Base-by-base conservation (phyloP, 208 protist species). In the Leishmania guyanensis region DNA sequence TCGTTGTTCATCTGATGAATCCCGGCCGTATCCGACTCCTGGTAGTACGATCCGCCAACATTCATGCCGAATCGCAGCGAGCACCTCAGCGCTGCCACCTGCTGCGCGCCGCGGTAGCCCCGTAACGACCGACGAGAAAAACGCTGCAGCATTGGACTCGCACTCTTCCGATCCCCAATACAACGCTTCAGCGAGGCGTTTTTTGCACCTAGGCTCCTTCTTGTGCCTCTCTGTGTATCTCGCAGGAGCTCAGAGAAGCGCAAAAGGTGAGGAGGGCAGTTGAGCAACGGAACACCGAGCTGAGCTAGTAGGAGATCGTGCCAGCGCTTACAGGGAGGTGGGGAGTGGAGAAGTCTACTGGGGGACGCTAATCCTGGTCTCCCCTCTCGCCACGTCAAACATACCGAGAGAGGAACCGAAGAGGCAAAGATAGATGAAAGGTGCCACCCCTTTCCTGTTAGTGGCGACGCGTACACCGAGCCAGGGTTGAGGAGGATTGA, bases 41-140 rank as follows among this genome's bases (percentile, higher is more conserved):
- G 82, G 75, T 94, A 96, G 81, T 91, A 97, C 2, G 92, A 93
- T 5, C 94, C 94, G 26, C 86, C 94, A 3, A 96, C 92, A 77
- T 66, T 96, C 58, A 89, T 93, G 48, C 94, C 94, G n/a, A 81
- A 86, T n/a, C 82, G 82, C 12, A 86, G 65, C 22, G 83, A 78
- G 36, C 77, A 73, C 53, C 65, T 46, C 43, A 84, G 74, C 39
- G 75, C 78, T 10, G 84, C 33, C 20, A 77, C 66, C 33, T 29
- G 53, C 58, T 29, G 36, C 62, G 20, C 73, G 51, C 60, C 62
- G 16, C 33, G 69, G 33, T 64, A 73, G 75, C 76, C 79, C 36
- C 70, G 51, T 39, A 72, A 62, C 69, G 68, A 26, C 50, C 66
- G 80, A 43, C n/a, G 68, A 71, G 72, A 75, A 43, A 77, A 39